Percentiles rank a stretch among this genome's conserved stretches.
These are phyloP conservation scores for Xanthoconium purpureum DNA, from an alignment of 768 basidiomycete genomes.

Conservation along the genomic window DNA sequence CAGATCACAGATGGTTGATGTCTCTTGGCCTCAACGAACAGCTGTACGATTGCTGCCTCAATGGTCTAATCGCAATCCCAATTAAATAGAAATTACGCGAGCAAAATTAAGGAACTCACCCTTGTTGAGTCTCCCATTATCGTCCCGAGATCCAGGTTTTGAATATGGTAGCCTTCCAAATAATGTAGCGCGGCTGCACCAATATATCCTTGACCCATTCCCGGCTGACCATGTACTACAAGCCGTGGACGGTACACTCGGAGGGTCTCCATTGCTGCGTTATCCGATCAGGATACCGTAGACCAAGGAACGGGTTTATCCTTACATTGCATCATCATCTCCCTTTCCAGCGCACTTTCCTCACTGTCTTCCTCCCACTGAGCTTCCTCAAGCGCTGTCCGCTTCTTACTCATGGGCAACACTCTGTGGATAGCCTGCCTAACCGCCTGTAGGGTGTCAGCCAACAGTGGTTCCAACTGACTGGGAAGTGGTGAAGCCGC, in stretches of 20 bases:
- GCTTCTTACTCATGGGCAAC: slow-evolving; percentile 77
- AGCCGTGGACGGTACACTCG: slow-evolving; percentile 89
- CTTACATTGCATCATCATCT: slow-evolving; percentile 84
- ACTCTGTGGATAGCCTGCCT: slow-evolving; percentile 70
- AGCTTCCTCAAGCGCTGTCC: slow-evolving; percentile 89
- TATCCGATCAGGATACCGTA: slow-evolving; percentile 1
- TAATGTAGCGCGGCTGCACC: slow-evolving; percentile 91
- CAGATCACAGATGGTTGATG: slow-evolving; percentile 96
- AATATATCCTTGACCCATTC: slow-evolving; percentile 90
- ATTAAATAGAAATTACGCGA: not conserved
- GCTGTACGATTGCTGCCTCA: slow-evolving; percentile 91
- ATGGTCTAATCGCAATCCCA: slow-evolving; percentile 51
- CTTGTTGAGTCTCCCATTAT: slow-evolving; percentile 86
- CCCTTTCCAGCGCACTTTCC: slow-evolving; percentile 83
- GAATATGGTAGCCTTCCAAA: slow-evolving; percentile 93
- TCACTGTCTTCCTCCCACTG: slow-evolving; percentile 83
- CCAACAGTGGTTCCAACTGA: slow-evolving; percentile 80
- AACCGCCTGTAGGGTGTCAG: slow-evolving; percentile 63
- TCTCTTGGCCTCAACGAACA: slow-evolving; percentile 95
- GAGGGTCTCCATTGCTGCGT: slow-evolving; percentile 83
- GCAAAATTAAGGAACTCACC: slow-evolving; percentile 44
- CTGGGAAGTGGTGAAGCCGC: slow-evolving; percentile 79
- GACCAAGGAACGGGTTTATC: slow-evolving; percentile 1
- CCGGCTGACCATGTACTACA: slow-evolving; percentile 71
- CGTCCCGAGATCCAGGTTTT: slow-evolving; percentile 87